phyloP scores from a whole-genome alignment of 2,329 filamentous ascomycete species.

The Trichoderma hamatum region DNA sequence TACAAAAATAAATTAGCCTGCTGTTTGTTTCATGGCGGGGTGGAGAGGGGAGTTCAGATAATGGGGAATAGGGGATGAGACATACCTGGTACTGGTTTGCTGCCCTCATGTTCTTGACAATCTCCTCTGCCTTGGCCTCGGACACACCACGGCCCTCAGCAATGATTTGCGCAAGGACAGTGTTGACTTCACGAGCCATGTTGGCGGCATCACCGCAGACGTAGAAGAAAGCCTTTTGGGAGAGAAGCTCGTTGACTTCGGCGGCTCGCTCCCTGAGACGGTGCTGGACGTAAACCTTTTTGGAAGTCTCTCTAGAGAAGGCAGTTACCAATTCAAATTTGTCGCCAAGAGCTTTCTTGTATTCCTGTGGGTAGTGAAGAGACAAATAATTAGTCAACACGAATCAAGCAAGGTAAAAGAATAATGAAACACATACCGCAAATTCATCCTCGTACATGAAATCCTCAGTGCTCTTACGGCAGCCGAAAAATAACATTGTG shows the following conservation, averaged over 20 bases:
- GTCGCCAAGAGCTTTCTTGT: constrained; percentile 80
- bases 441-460: constrained; percentile 92
- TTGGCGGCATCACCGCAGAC: constrained; percentile 97
- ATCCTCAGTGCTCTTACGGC: constrained; percentile 83
- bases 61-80: neutral
- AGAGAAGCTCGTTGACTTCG: constrained; percentile 83
- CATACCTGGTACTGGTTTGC: constrained; percentile 93
- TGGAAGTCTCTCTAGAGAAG: constrained; percentile 83
- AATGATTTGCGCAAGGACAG: constrained; percentile 84
- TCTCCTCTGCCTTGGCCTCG: constrained; percentile 87
- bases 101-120: constrained; percentile 95
- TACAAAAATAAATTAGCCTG: constrained; percentile 37
- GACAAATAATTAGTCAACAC: neutral
- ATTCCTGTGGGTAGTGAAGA: constrained; percentile 60
- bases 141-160: constrained; percentile 79
- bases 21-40: neutral
- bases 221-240: constrained; percentile 91
- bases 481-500: constrained; percentile 93
- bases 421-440: constrained; percentile 65
- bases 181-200: constrained; percentile 93
- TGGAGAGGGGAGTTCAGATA: neutral
- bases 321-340: constrained; percentile 89
- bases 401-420: neutral
- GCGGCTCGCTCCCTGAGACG: constrained; percentile 79
- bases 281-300: constrained; percentile 98